Evolutionary conservation across 179 eudicot genomes (phyloP), one percentile per base, ranked within the genome.

Genomic region (Beta corolliflora): DNA sequence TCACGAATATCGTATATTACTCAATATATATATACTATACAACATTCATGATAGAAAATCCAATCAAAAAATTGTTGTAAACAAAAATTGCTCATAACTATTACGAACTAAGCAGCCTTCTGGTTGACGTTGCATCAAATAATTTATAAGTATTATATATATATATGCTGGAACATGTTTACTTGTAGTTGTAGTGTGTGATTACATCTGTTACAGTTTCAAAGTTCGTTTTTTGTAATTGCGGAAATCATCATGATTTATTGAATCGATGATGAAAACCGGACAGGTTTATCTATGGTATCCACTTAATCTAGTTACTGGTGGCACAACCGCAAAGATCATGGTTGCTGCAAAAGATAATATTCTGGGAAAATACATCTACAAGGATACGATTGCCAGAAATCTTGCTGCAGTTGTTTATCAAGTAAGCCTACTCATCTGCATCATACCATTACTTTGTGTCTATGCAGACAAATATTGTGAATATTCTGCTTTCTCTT

Each of bases 281-380:
- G 83, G 77, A 77, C 94, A 96, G 99, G 98, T 92, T 71, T 87
- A 83, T 79, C 88, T 96, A 61, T 96, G 99, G 98, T 94, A 91
- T 72, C 99, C 99, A 6, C 90, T 96, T 55, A 96, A 88, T 85
- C 85, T 96, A 48, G 83, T 96, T 67, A 86, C 94, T 60, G 99
- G 98, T 59, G 99, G 99, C 15, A 94, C 99, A 50, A 96, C 99
- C 9, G 99, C 99, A n/a, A 96, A 96, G 85, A 94, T 96, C 71
- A 91, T 96, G 97, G 94, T 96, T 67, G 95, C 99, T 72, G 99
- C 98, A 48, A 96, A 96, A 87, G 94, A 96, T 83, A 96, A 91
- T 84, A 91, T 96, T 74, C 84, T 94, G 54, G 99, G 99, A n/a
- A 96, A 96, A 79, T 96, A 96, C 83, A 94, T 96, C 12, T 96